Evolutionary conservation across 148 eudicot species (phyloP), one percentile per base, ranked within the genome.

Genomic region (Dianthus caryophyllus): DNA sequence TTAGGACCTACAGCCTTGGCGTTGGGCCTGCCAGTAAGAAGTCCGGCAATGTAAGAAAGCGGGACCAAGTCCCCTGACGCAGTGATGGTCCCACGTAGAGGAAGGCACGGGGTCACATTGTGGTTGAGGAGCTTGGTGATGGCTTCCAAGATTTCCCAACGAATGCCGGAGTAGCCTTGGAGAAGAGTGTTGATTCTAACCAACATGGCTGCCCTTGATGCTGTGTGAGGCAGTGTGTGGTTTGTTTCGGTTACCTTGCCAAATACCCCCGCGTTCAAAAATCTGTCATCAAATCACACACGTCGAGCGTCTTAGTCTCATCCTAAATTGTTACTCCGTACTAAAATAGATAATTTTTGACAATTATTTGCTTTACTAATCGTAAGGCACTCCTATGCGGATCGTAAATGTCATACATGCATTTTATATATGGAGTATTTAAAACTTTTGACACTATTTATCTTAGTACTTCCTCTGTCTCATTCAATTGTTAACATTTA

Each of bases 11-110:
- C 79, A 1, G 97, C 90, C 69, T 81, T 84, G 70, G 97, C 85
- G 64, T 90, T 90, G 38, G 86, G 89, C 0, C 97, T 76, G 63
- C 97, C 97, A 1, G 89, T 90, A 6, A 90, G 78, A 2, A 90
- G 83, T 1, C 97, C 97, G 0, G 94, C 97, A 60, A 90, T 90
- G 82, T 90, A 90, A 64, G 97, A 90, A 0, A 90, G 69, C 1
- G 97, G 97, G 26, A 90, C 86, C 0, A 90, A 85, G 65, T 90
- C 97, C 15, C 97, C 97, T 0, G 96, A 90, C 46, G 94, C 86
- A 16, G 90, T 84, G 84, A 90, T 87, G 3, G 97, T 82, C 41
- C 97, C 97, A 1, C 97, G 90, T n/a, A 90, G 82, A 2, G 97
- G 97, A 38, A 90, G 71, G 61, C 88, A 87, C 2, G 97, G 97